phyloP scores from a whole-genome alignment of 1,284 basidiomycete species.

The Puccinia coronata region DNA sequence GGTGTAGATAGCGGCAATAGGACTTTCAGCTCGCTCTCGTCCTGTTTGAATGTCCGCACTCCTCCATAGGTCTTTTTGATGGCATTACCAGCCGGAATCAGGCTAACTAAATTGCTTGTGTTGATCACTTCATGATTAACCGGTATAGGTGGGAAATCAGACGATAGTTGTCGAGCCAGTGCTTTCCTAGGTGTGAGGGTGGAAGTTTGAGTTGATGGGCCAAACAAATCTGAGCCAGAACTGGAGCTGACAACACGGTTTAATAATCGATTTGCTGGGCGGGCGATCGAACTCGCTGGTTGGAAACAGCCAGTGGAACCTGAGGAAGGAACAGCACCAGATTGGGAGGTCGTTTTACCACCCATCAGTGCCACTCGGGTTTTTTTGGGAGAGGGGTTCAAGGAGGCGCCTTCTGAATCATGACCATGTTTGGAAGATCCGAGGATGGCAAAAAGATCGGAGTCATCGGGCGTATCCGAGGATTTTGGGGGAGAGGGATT shows the following conservation, averaged over 20 bases:
- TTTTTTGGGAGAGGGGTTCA: slow-evolving; percentile 14
- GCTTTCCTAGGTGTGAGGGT: slow-evolving; percentile 1
- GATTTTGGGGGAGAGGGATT: slow-evolving; percentile 10
- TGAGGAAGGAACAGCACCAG: slow-evolving; percentile 20
- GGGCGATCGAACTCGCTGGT: slow-evolving; percentile 12
- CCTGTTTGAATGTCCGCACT: slow-evolving; percentile 23
- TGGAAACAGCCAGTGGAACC: neutral
- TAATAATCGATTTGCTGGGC: slow-evolving; percentile 11
- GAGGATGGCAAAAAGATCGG: slow-evolving; percentile 39
- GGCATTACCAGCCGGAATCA: neutral
- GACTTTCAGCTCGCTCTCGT: slow-evolving; percentile 39
- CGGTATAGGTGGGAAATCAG: neutral
- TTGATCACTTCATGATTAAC: slow-evolving; percentile 28
- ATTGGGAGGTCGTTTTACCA: neutral
- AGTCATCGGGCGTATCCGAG: slow-evolving; percentile 21
- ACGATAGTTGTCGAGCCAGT: slow-evolving; percentile 18
- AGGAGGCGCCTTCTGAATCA: neutral
- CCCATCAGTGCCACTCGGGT: slow-evolving; percentile 11
- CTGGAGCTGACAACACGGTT: neutral
- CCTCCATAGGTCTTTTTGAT: slow-evolving; percentile 39
- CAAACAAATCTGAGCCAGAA: slow-evolving; percentile 10
- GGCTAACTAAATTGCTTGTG: slow-evolving; percentile 19
- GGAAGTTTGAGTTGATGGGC: slow-evolving; percentile 13
- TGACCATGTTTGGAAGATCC: neutral
- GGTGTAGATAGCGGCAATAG: slow-evolving; percentile 22